Percentiles rank a stretch among this genome's conserved stretches.
phyloP scores from a whole-genome alignment of 345 rosid species.

The Clausena lansium region DNA sequence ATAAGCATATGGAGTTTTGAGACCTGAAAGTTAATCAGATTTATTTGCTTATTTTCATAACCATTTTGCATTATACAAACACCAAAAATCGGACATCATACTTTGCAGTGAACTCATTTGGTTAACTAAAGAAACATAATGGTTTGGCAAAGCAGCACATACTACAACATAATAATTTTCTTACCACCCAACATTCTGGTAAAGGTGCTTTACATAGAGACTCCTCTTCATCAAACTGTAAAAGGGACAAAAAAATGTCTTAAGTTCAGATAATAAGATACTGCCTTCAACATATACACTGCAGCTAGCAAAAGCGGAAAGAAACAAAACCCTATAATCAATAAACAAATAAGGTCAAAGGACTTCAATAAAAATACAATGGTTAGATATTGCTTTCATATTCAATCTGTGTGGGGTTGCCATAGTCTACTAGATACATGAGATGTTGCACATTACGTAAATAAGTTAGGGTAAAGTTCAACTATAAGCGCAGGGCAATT shows the following conservation, averaged over 20 bases:
- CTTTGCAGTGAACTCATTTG: not conserved
- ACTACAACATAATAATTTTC: constrained; percentile 14
- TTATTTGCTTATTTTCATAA: not conserved
- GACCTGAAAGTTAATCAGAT: constrained; percentile 44
- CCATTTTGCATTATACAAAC: not conserved
- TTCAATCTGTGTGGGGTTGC: not conserved
- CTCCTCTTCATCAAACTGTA: constrained; percentile 76
- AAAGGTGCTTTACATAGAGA: constrained; percentile 58
- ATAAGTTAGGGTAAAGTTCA: not conserved
- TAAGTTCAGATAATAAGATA: constrained; percentile 11
- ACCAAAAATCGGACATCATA: not conserved
- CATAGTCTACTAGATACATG: not conserved
- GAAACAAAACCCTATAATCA: not conserved
- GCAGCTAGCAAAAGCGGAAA: not conserved
- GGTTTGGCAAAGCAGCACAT: not conserved
- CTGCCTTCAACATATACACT: not conserved
- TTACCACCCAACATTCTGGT: constrained; percentile 97
- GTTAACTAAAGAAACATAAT: not conserved
- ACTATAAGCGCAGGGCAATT: not conserved
- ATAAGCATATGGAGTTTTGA: constrained; percentile 89
- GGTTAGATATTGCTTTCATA: not conserved
- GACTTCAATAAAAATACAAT: not conserved
- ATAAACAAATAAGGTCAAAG: not conserved
- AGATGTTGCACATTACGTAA: not conserved
- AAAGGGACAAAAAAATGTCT: constrained; percentile 5